Conservation (phyloP, 163 green algal species). For the Volvox carteri region DNA sequence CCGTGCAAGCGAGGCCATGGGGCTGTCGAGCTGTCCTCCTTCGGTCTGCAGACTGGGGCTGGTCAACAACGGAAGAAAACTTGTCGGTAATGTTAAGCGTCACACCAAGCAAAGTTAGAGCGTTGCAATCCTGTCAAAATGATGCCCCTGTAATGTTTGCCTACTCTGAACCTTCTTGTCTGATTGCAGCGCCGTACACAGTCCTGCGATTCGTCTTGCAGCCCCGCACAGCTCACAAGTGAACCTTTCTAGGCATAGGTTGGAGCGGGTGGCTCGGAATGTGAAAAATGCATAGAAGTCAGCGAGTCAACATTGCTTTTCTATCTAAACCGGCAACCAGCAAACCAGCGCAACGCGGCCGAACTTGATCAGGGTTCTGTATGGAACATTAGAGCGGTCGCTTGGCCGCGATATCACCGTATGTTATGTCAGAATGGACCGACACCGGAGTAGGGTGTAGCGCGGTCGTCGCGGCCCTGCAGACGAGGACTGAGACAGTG, state of each 20-base stretch:
- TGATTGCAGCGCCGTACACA: slow-evolving; percentile 13
- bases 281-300: not conserved
- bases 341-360: not conserved
- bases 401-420: not conserved
- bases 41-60: no score
- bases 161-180: not conserved
- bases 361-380: not conserved
- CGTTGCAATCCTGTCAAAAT: no score
- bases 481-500: not conserved
- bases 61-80: no score
- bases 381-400: not conserved
- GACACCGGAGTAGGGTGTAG: not conserved
- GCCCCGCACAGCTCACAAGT: not conserved
- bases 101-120: no score
- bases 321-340: not conserved
- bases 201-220: not conserved
- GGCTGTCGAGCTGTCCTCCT: no score
- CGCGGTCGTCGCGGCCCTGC: not conserved
- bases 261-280: not conserved
- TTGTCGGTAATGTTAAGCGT: no score
- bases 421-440: slow-evolving; percentile 6
- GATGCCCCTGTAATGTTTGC: not conserved
- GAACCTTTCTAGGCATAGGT: not conserved
- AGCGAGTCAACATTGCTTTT: not conserved
- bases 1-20: no score